Conservation (phyloP, 2,329 filamentous ascomycete genomes). For the Tolypocladium amazonense region DNA sequence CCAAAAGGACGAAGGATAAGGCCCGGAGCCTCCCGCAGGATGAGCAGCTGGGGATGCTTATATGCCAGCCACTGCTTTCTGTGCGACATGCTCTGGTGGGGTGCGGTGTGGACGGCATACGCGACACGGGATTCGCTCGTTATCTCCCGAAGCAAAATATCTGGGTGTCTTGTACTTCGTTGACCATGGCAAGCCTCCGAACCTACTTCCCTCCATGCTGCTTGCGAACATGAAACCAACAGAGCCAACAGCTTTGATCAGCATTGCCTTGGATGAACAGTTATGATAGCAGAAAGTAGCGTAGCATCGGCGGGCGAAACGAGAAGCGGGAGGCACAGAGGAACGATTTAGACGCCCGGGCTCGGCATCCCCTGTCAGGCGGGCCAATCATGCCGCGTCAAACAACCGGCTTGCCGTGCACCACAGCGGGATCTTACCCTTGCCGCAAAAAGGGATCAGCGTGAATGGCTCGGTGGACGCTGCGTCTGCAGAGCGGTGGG, state of each 20-base stretch:
- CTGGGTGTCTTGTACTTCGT: neutral
- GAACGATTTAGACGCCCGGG: neutral
- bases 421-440: neutral
- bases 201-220: neutral
- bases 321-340: neutral
- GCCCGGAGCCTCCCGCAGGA: neutral
- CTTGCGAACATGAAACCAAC: neutral
- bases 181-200: neutral
- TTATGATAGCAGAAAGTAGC: neutral
- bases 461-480: neutral
- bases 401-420: neutral
- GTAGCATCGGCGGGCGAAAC: neutral
- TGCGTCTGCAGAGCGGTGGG: neutral
- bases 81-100: neutral
- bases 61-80: neutral
- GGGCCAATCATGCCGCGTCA: neutral
- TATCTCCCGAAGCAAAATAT: neutral
- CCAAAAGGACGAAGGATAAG: neutral
- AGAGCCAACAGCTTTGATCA: neutral
- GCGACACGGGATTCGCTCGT: neutral
- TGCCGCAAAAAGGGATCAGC: neutral
- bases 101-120: neutral
- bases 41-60: neutral
- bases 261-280: neutral
- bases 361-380: neutral